Percentiles rank a stretch among this genome's conserved stretches.
These are phyloP conservation scores for Barbarea vulgaris DNA, from an alignment of 345 rosid species.

Conservation along the genomic window DNA sequence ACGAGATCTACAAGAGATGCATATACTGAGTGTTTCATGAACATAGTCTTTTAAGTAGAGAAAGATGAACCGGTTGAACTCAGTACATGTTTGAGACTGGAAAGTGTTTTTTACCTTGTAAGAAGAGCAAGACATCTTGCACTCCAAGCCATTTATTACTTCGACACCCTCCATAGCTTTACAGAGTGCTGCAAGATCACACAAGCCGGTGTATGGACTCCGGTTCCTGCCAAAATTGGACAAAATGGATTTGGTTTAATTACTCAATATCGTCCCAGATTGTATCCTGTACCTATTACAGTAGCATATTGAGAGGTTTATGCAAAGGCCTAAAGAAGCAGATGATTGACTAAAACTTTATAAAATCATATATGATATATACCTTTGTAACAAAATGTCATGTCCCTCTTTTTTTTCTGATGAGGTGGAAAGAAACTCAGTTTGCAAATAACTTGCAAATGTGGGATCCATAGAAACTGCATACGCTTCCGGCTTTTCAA, in stretches of 20 bases:
- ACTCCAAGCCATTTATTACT: slow-evolving; percentile 82
- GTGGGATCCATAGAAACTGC: slow-evolving; percentile 88
- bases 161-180: slow-evolving; percentile 73
- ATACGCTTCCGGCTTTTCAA: slow-evolving; percentile 80
- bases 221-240: slow-evolving; percentile 64
- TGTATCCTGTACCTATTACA: background rate
- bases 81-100: background rate
- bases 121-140: slow-evolving; percentile 84
- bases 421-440: slow-evolving; percentile 36
- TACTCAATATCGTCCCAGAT: background rate
- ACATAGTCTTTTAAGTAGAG: background rate
- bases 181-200: slow-evolving; percentile 62
- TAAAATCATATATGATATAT: background rate
- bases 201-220: slow-evolving; percentile 48
- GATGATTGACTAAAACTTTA: background rate
- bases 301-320: slow-evolving; percentile 2
- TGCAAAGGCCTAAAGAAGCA: background rate
- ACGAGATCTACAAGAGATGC: slow-evolving; percentile 48
- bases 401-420: slow-evolving; percentile 24
- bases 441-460: slow-evolving; percentile 76
- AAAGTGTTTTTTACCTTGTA: slow-evolving; percentile 58
- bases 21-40: background rate
- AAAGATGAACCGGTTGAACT: background rate
- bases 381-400: slow-evolving; percentile 27
- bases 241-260: background rate